Evolutionary conservation across 164 flowering plant species (phyloP).

Genomic region (Annona squamosa): DNA sequence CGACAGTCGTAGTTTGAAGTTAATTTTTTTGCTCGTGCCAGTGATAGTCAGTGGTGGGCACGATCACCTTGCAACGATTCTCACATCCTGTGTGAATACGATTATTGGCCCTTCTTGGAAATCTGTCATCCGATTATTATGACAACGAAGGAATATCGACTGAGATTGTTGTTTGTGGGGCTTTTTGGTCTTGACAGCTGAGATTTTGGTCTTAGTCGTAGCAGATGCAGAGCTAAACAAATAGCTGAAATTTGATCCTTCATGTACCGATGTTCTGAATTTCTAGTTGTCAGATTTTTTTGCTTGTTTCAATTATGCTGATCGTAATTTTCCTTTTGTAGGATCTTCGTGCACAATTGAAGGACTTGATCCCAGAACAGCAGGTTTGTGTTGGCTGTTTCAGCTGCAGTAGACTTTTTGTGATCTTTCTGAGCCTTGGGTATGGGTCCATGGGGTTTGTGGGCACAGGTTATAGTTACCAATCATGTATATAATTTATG

Average conservation of each 20-base stretch:
- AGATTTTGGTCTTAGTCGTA: neutral
- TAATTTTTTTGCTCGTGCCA: neutral
- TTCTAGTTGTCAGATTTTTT: neutral
- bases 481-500: neutral
- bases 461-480: neutral
- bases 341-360: conserved; percentile 84
- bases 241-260: neutral
- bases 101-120: neutral
- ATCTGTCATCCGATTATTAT: neutral
- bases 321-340: conserved; percentile 18
- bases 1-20: neutral
- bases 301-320: neutral
- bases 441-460: neutral
- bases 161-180: neutral
- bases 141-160: neutral
- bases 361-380: conserved; percentile 85
- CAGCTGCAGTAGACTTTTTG: neutral
- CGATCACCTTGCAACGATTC: no score
- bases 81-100: neutral
- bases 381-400: conserved; percentile 44
- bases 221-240: neutral
- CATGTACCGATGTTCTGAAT: neutral
- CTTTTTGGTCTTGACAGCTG: neutral
- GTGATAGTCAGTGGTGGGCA: no score
- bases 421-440: neutral